Conservation (phyloP, 352 stramenopile species). For the Pythium utonaiense region DNA sequence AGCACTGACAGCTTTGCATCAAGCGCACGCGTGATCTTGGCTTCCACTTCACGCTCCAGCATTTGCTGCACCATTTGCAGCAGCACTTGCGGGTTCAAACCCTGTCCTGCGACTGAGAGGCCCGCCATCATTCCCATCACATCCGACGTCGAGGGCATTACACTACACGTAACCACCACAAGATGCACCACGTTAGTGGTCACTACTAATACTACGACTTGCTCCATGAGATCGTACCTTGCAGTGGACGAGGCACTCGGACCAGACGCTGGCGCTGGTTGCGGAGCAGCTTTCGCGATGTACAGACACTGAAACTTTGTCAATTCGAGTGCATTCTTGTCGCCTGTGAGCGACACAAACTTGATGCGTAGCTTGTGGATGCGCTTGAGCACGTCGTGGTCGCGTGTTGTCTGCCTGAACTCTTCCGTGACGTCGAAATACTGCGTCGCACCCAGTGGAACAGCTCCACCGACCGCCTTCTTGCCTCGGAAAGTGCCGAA, state of each 20-base stretch:
- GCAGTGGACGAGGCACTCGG: neutral
- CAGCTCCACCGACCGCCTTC: constrained; percentile 2
- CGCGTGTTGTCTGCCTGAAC: constrained; percentile 39
- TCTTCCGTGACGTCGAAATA: constrained; percentile 42
- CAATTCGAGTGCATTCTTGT: constrained; percentile 47
- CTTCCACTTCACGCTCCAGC: constrained; percentile 61
- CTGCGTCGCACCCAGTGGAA: constrained; percentile 12
- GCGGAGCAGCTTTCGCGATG: constrained; percentile 13
- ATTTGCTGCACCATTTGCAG: constrained; percentile 57
- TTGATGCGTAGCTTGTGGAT: constrained; percentile 51
- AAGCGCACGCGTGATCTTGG: constrained; percentile 53
- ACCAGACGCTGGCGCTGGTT: neutral
- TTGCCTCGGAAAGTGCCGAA: constrained; percentile 63
- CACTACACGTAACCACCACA: neutral
- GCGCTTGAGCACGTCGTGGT: constrained; percentile 58
- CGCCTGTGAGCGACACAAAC: constrained; percentile 64
- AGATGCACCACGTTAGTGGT: neutral
- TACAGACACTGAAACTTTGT: constrained; percentile 41
- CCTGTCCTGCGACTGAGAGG: constrained; percentile 4
- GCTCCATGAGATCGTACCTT: neutral
- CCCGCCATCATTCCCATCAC: constrained; percentile 16
- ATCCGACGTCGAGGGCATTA: constrained; percentile 2
- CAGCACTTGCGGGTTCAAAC: constrained; percentile 36
- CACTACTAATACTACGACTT: no score
- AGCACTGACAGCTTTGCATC: constrained; percentile 57